These are phyloP conservation scores for Schizopora paradoxa DNA, from an alignment of 1,284 basidiomycete species.

Conservation along the genomic window DNA sequence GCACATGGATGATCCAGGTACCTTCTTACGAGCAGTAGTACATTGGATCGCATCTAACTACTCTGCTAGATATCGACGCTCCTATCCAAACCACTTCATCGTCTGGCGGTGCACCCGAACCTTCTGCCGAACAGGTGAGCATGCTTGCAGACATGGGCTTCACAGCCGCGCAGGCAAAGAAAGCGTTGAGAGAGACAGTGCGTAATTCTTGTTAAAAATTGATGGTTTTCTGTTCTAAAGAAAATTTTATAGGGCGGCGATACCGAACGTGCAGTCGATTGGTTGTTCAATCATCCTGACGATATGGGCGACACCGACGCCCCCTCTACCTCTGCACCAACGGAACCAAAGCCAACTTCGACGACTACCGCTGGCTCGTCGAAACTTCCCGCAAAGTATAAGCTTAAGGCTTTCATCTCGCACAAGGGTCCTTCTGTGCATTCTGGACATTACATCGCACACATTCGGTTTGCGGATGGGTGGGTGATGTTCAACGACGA, in stretches of 20 bases:
- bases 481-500: slow-evolving; percentile 96
- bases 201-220: slow-evolving; percentile 25
- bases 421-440: slow-evolving; percentile 96
- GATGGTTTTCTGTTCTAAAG: not conserved
- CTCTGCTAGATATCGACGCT: slow-evolving; percentile 73
- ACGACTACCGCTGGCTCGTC: slow-evolving; percentile 42
- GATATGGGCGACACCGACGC: slow-evolving; percentile 62
- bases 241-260: slow-evolving; percentile 55
- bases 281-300: slow-evolving; percentile 95
- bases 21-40: slow-evolving; percentile 17
- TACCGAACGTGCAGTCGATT: slow-evolving; percentile 86
- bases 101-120: slow-evolving; percentile 41
- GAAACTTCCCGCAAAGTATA: slow-evolving; percentile 70
- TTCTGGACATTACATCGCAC: slow-evolving; percentile 91
- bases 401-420: slow-evolving; percentile 89
- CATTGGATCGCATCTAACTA: not conserved
- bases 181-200: slow-evolving; percentile 86
- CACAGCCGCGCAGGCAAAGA: slow-evolving; percentile 75
- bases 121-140: slow-evolving; percentile 60
- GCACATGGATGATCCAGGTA: slow-evolving; percentile 93
- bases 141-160: slow-evolving; percentile 95
- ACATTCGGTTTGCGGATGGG: slow-evolving; percentile 52
- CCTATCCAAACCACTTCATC: slow-evolving; percentile 67
- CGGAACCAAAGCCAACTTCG: slow-evolving; percentile 15
- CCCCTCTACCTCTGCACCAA: slow-evolving; percentile 22